Base-by-base conservation (phyloP, 2,329 filamentous ascomycete species). In the Passalora sequoiae region DNA sequence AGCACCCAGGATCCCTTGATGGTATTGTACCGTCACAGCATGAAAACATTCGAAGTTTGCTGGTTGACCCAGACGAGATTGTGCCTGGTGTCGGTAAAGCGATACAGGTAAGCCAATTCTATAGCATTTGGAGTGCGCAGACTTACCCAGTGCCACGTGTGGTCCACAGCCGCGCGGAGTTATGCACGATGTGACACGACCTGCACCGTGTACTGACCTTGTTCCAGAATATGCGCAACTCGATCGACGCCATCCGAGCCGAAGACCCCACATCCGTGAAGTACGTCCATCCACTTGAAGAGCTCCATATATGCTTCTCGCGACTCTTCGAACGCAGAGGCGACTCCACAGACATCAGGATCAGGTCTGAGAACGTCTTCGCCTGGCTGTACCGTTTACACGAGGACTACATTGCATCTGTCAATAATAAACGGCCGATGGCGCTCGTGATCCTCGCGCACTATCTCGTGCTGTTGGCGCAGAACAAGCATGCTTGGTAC, bases 371-470 rank as follows among this genome's bases (percentile, higher is more conserved):
- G 13, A 30, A 33, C 16, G 40, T 44, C 8, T 50, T 54, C 31
- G 44, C 20, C 1, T 54, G 49, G 46, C 36, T 54, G 4, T 54
- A 52, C 28, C 40, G 46, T 12, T 33, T 46, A 7, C 24, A 42
- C 3, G 43, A 42, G 16, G 46, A 50, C 12, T 54, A 47, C n/a
- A n/a, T 49, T 4, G 38, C 38, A 9, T 41, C 42, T 4, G 16
- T 54, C 12, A 49, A 54, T 20, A 39, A 35, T 3, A 42, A 43
- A 6, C 20, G 39, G 3, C 49, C 49, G 1, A 47, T 52, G 43
- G 51, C 51, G 1, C 21, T 54, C 8, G 51, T 50, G 7, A 47
- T 54, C 8, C 30, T 52, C 7, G 49, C 49, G 3, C 46, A 54
- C 19, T 50, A 44, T 17, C 30, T 44, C 13, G 44, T 50, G 5